Base-by-base conservation (phyloP, 352 stramenopile genomes). In the Globisporangium solare region DNA sequence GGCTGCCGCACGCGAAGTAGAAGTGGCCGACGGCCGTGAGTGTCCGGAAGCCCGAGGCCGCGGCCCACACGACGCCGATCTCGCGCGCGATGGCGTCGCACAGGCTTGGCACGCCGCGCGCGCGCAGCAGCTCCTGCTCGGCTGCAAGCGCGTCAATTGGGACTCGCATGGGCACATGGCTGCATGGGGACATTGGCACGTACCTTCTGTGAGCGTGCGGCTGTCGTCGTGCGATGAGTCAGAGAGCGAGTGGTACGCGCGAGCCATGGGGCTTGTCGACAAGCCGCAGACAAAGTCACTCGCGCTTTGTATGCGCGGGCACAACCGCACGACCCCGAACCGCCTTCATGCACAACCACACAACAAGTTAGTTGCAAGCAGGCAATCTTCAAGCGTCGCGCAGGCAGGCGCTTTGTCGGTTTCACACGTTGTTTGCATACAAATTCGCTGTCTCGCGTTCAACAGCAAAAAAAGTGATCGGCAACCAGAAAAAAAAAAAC, bases 1-100 rank as follows among this genome's bases (percentile, higher is more conserved):
- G 72, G 17, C 71, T 64, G 11, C 72, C 82, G 51, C 82, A 89
- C 21, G 82, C 80, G 41, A 88, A 88, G 70, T 90, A 92, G 61
- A 88, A 92, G 57, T 89, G 68, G 58, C 72, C 79, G 31, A 88
- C 76, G 54, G 71, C 78, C 12, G 73, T 64, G 22, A 92, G 69
- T 27, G 79, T 89, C 62, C 75, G 72, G 64, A 89, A 90, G 17
- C 77, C 79, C 7, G 79, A 88, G 10, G 70, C 68, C 17, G 87
- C 79, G 15, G 79, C 78, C 82, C 79, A 90, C 22, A 71, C 77
- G 55, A 88, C 88, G 60, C 85, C 80, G 54, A 92, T 90, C 64
- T 89, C 82, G n/a, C 73, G 70, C 43, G 67, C 85, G 57, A 92
- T 83, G 7, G 82, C 73, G 18, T 83, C 73, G 56, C 79, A 88